A percentile compares a stretch with the other conserved stretches of the same genome.
These are phyloP conservation scores for Aspergillus unguis DNA, from an alignment of 2,329 filamentous ascomycete genomes.

Conservation along the genomic window DNA sequence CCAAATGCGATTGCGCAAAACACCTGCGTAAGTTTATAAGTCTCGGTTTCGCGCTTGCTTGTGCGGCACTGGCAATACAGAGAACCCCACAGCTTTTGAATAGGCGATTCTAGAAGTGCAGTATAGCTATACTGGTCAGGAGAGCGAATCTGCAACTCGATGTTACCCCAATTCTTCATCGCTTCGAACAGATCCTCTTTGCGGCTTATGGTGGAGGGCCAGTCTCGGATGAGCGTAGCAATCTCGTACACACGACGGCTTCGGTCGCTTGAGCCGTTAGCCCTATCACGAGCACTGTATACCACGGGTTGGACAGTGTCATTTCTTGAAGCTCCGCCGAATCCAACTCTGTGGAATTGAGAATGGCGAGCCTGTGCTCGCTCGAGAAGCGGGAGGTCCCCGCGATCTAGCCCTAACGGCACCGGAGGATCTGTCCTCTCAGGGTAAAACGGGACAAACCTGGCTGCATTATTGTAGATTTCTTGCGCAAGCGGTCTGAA, in stretches of 20 bases:
- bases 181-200: not conserved
- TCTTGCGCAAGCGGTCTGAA: not conserved
- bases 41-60: slow-evolving; percentile 7
- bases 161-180: not conserved
- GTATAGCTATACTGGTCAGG: not conserved
- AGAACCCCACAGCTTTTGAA: slow-evolving; percentile 5
- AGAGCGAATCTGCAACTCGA: not conserved
- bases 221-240: not conserved
- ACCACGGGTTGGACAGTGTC: not conserved
- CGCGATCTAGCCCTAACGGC: not conserved
- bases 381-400: not conserved
- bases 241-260: not conserved
- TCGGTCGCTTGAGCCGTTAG: not conserved
- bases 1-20: slow-evolving; percentile 20
- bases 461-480: not conserved
- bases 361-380: not conserved
- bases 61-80: slow-evolving; percentile 17
- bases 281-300: not conserved
- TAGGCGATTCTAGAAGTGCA: not conserved
- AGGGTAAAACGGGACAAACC: not conserved
- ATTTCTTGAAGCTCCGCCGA: not conserved
- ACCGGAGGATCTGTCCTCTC: not conserved
- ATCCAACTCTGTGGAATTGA: not conserved
- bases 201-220: not conserved
- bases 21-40: slow-evolving; percentile 17